phyloP scores from a whole-genome alignment of 78 protist genomes.

The Isochrysis galbana region DNA sequence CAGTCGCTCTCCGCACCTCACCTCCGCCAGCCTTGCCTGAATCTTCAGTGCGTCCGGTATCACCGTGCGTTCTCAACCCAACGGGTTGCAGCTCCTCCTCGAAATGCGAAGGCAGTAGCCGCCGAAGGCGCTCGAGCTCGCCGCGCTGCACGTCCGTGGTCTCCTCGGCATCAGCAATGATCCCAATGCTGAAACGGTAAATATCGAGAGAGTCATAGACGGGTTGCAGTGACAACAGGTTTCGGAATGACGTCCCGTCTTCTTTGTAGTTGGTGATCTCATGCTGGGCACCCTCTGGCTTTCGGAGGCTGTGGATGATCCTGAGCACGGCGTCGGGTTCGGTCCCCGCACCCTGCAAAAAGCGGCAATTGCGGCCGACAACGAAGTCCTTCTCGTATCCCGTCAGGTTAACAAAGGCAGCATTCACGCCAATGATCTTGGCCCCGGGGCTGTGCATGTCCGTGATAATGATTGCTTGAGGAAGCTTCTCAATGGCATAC shows the following conservation, averaged over 20 bases:
- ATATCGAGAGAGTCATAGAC: neutral
- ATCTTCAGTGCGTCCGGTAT: too few species aligned
- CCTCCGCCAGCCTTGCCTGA: too few species aligned
- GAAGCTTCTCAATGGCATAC: neutral
- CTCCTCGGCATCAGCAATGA: neutral
- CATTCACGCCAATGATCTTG: neutral
- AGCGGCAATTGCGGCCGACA: conserved; percentile 12
- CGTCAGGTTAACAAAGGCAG: neutral
- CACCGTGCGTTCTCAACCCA: too few species aligned
- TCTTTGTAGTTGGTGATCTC: neutral
- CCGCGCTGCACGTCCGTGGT: neutral
- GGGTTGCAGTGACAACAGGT: neutral
- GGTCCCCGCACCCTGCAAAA: neutral
- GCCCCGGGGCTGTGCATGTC: neutral
- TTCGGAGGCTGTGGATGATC: neutral
- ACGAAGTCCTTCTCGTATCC: neutral
- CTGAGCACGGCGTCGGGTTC: neutral
- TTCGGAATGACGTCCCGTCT: neutral
- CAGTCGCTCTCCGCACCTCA: too few species aligned
- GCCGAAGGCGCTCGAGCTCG: neutral
- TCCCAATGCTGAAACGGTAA: neutral
- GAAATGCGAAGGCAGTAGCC: neutral
- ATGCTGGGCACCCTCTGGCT: too few species aligned
- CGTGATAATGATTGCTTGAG: neutral
- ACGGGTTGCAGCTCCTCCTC: neutral